phyloP scores from a whole-genome alignment of 768 basidiomycete genomes.

The Chalciporus piperatus region DNA sequence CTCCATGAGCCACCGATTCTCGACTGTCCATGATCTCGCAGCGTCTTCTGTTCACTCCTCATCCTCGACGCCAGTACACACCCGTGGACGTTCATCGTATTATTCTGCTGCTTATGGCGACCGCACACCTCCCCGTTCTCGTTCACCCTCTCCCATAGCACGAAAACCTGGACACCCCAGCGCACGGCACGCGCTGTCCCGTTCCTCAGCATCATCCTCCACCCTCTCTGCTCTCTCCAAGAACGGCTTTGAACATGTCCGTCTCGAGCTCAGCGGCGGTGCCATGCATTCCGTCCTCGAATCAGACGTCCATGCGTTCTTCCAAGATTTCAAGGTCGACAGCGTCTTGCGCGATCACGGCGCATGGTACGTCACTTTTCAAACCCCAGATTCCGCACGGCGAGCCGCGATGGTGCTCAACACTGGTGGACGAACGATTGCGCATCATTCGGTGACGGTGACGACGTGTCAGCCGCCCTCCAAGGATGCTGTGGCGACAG shows the following conservation, averaged over 20 bases:
- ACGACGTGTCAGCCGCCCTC: conserved; percentile 41
- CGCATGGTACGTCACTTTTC: conserved; percentile 84
- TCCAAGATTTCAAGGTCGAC: conserved; percentile 69
- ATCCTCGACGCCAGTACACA: conserved; percentile 33
- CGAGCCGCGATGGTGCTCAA: conserved; percentile 66
- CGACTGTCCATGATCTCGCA: conserved; percentile 19
- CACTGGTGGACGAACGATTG: conserved; percentile 49
- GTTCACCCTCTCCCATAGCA: conserved; percentile 42
- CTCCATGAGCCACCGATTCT: conserved; percentile 21
- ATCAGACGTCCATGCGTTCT: conserved; percentile 66
- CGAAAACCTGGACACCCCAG: conserved; percentile 37
- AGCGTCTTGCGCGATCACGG: conserved; percentile 66
- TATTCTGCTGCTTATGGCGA: conserved; percentile 13
- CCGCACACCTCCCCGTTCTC: conserved; percentile 24
- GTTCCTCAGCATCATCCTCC: conserved; percentile 19
- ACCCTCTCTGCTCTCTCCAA: conserved; percentile 45
- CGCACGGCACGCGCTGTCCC: conserved; percentile 20
- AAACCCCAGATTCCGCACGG: conserved; percentile 56
- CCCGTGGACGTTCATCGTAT: conserved; percentile 28
- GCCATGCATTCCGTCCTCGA: conserved; percentile 53
- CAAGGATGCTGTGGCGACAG: conserved; percentile 31
- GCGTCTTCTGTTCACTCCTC: conserved; percentile 29
- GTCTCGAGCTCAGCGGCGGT: conserved; percentile 48
- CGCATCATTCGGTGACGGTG: conserved; percentile 57
- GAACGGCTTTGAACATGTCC: conserved; percentile 68